Conservation (phyloP, 1,284 basidiomycete species). For the Schizophyllum commune region DNA sequence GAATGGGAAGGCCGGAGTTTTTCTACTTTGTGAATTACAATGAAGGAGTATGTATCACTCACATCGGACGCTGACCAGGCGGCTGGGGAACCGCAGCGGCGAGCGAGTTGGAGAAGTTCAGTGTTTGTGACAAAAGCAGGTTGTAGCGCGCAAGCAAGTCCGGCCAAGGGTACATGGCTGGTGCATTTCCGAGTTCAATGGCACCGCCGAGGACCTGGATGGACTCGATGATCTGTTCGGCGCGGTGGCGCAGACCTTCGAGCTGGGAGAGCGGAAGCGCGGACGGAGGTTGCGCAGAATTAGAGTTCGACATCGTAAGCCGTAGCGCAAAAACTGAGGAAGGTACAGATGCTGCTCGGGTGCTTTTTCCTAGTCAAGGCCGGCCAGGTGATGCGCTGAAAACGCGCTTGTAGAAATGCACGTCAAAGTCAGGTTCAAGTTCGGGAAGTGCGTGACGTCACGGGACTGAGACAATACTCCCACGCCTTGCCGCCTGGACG, state of each 20-base stretch:
- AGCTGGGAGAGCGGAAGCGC: conserved; percentile 44
- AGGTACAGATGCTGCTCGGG: not conserved
- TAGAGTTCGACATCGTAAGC: not conserved
- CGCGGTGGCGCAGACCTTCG: conserved; percentile 67
- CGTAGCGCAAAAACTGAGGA: no score
- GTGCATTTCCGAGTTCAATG: conserved; percentile 48
- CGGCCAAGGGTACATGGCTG: conserved; percentile 67
- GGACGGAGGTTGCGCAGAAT: conserved; percentile 9
- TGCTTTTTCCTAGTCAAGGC: not conserved
- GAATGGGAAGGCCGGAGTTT: no score
- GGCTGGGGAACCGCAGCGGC: conserved; percentile 27
- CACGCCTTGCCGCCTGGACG: not conserved
- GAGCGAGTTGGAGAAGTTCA: conserved; percentile 59
- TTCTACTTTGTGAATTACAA: no score
- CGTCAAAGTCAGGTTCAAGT: no score
- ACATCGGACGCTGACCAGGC: conserved; percentile 1
- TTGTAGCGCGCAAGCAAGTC: conserved; percentile 79
- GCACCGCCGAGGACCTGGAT: conserved; percentile 56
- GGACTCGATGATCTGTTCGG: conserved; percentile 68
- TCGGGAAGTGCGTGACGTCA: no score
- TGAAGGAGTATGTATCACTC: conserved; percentile 5
- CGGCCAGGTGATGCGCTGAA: no score
- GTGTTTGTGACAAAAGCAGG: conserved; percentile 70
- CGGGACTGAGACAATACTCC: not conserved
- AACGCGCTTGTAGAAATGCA: no score